Evolutionary conservation across 2,329 filamentous ascomycete species (phyloP), one percentile per base, ranked within the genome.

Genomic region (Akanthomyces muscarius): DNA sequence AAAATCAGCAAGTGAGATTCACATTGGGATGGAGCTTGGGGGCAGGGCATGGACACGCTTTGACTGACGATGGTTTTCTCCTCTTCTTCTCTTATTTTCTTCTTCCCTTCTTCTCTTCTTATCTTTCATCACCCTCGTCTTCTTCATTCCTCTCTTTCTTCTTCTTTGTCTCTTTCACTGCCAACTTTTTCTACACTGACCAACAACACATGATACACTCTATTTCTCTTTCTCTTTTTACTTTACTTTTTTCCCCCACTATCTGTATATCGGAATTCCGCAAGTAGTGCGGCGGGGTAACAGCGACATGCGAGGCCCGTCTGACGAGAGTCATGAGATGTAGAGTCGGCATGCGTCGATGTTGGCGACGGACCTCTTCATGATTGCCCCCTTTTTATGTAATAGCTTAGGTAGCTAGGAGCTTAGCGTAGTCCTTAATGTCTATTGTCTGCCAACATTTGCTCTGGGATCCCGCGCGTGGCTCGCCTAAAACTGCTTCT

Each of bases 381-480:
- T 60, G 36, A 51, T 38, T 60, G 28, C 28, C 50, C 28, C 50
- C 50, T 42, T 21, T 50, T 48, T 51, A 47, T 51, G 23, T 36
- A 52, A 56, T 51, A 62, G 21, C 53, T 47, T 63, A 51, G 61
- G 45, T 54, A 55, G 50, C 44, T 51, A 33, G 21, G 23, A 57
- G 36, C 23, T 55, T 63, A 63, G 61, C 61, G 61, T 58, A 63
- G 36, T 58, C 45, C 36, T 63, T 61, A 61, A 54, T 61, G 59
- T 61, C 48, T 61, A 61, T 61, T 61, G 36, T 44, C 48, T 52
- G 45, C 48, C 38, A 48, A 16, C 16, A 25, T 33, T 14, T 44
- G 16, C 16, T 8, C 33, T 11, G 2, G 6, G 33, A 36, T 36
- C 10, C 33, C 33, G 10, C 33, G 33, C 33, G 5, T 36, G 33